Evolutionary conservation across 2,329 filamentous ascomycete species (phyloP).

Genomic region (Nemania serpens): DNA sequence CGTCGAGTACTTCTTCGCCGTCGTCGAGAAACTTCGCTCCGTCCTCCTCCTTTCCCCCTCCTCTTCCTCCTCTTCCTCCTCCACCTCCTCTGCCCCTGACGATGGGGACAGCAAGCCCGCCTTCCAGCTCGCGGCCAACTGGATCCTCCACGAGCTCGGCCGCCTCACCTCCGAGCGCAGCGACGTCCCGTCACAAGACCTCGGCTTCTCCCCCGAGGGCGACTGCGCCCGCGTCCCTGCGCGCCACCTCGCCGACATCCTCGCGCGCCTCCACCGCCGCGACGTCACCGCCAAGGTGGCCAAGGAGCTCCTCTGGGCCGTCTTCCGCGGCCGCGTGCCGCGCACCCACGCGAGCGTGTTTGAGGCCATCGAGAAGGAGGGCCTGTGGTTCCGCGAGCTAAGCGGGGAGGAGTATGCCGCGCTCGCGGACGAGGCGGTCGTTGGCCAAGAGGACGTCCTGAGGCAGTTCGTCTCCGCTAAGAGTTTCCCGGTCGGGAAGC

Average conservation of each 20-base stretch:
- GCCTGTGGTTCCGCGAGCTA: constrained; percentile 61
- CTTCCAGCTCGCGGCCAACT: constrained; percentile 60
- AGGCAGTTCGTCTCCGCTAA: constrained; percentile 50
- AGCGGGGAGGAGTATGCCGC: constrained; percentile 51
- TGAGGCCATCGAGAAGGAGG: constrained; percentile 50
- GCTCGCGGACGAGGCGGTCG: constrained; percentile 51
- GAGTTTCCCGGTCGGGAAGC: constrained; percentile 59
- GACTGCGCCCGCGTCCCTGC: constrained; percentile 53
- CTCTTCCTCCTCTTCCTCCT: too few species aligned
- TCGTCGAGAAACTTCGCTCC: constrained; percentile 54
- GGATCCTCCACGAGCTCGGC: constrained; percentile 77
- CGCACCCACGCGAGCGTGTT: constrained; percentile 44
- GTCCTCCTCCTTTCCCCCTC: too few species aligned
- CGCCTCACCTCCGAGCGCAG: constrained; percentile 62
- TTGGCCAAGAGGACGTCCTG: constrained; percentile 53
- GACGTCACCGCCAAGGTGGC: constrained; percentile 62
- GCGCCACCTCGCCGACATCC: constrained; percentile 54
- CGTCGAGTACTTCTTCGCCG: constrained; percentile 78
- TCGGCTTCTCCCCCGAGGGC: constrained; percentile 51
- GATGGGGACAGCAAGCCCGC: constrained; percentile 33
- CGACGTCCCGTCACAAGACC: constrained; percentile 38
- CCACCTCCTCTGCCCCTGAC: constrained; percentile 1
- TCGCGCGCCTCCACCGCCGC: constrained; percentile 52
- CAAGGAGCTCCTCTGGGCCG: constrained; percentile 60
- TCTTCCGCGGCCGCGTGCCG: constrained; percentile 54